Percentiles rank a stretch among this genome's conserved stretches.
Conservation (phyloP, 805 yeast species). For the Lipomyces anomalus region DNA sequence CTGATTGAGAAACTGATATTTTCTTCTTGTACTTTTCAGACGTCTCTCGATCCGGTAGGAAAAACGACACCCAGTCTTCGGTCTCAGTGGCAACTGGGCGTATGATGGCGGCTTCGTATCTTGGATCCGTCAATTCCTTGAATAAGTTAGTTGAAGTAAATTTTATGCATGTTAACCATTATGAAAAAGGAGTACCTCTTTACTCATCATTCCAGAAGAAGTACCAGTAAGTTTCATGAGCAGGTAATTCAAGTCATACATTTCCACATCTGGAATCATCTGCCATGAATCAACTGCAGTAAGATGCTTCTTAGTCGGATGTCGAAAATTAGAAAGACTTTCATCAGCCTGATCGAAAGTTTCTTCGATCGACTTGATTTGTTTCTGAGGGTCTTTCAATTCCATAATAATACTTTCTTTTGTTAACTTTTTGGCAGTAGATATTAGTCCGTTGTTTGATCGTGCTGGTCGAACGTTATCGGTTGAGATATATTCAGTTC, state of each 20-base stretch:
- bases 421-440: too few relatives aligned
- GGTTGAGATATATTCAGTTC: conserved; percentile 87
- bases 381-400: conserved; percentile 51
- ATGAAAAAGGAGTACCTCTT: conserved; percentile 45
- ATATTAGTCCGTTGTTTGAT: conserved; percentile 20
- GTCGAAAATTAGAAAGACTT: conserved; percentile 47
- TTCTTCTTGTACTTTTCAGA: conserved; percentile 33
- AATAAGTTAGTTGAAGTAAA: conserved; percentile 5
- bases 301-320: conserved; percentile 70
- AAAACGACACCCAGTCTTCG: conserved; percentile 74
- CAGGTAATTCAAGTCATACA: conserved; percentile 72
- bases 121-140: conserved; percentile 27
- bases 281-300: conserved; percentile 76
- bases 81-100: conserved; percentile 64
- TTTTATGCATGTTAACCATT: conserved; percentile 27
- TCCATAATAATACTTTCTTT: conserved; percentile 24
- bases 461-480: conserved; percentile 38
- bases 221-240: conserved; percentile 58
- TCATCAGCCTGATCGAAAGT: conserved; percentile 54
- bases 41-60: conserved; percentile 43
- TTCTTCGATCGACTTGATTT: conserved; percentile 64
- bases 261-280: conserved; percentile 83
- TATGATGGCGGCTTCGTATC: conserved; percentile 47
- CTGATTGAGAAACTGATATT: conserved; percentile 9
- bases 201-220: conserved; percentile 32